phyloP scores from a whole-genome alignment of 1,284 basidiomycete species.

The Phlebopus sp. region DNA sequence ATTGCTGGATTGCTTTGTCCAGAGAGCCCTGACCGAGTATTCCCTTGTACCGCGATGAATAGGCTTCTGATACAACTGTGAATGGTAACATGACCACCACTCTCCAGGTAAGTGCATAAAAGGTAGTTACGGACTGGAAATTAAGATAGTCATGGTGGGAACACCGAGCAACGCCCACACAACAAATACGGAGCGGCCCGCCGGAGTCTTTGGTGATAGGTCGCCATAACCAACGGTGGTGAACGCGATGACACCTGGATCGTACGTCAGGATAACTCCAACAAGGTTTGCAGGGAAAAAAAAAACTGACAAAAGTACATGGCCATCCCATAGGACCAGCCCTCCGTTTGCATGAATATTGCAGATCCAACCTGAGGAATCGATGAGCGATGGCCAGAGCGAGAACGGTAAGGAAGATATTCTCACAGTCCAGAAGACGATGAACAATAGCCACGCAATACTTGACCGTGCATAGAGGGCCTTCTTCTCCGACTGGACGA shows the following conservation, averaged over 20 bases:
- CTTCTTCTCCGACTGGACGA: constrained; percentile 37
- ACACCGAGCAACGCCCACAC: constrained; percentile 80
- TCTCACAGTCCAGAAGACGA: constrained; percentile 56
- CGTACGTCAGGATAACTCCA: constrained; percentile 1
- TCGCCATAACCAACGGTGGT: constrained; percentile 75
- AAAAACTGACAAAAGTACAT: constrained; percentile 68
- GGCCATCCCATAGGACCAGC: constrained; percentile 49
- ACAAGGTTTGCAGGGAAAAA: constrained; percentile 5
- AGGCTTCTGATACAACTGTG: constrained; percentile 63
- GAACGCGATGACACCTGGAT: constrained; percentile 57
- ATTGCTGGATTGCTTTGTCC: constrained; percentile 46
- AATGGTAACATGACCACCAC: not conserved
- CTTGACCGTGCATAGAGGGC: constrained; percentile 47
- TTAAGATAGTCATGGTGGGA: constrained; percentile 69
- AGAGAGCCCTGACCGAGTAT: constrained; percentile 47
- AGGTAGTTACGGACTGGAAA: constrained; percentile 50
- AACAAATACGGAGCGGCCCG: constrained; percentile 76
- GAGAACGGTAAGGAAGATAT: not conserved
- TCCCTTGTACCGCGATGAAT: constrained; percentile 51
- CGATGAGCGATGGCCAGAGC: not conserved
- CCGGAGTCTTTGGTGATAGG: constrained; percentile 54
- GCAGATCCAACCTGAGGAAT: constrained; percentile 46
- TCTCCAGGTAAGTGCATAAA: not conserved
- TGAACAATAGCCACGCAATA: constrained; percentile 48
- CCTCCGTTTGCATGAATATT: constrained; percentile 54